Evolutionary conservation across 371 early-diverging fungal species (phyloP), one percentile per base, ranked within the genome.

Genomic region (Lichtheimia corymbifera): DNA sequence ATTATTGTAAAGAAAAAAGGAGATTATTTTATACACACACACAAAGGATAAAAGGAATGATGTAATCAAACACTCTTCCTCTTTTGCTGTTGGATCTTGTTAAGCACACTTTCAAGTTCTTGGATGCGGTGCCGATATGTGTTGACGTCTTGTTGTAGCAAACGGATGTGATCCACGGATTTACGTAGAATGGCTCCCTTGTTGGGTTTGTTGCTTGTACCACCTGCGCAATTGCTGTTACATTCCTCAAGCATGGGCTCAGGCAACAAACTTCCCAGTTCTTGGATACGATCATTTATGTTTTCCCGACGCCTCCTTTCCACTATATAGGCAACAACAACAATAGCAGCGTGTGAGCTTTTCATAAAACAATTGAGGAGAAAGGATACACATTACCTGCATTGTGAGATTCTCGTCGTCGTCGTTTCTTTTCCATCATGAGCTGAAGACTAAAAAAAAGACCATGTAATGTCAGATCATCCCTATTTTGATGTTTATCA

Each of bases 261-360:
- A 24, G 98, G 98, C 40, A 98, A 74, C 61, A 98, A 76, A 5
- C 83, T 83, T n/a, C 87, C 85, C 55, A 98, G 79, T 73, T 97
- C 97, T 66, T 95, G 93, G 63, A 98, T 98, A 64, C 93, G 91
- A 66, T 97, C 97, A 73, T 98, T 98, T 77, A 98, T 98, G 75
- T 95, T 94, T 68, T 98, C 98, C 42, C 98, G 87, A 52, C 98
- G 83, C 50, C 98, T 86, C 58, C 97, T 83, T 69, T 98, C 98
- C 41, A 98, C 96, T 85, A 70, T 6, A 41, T 28, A 44, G 44
- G 13, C 51, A 59, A 43, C 35, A 27, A 50, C 47, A 28, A 9
- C 51, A 59, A 43, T 24, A 27, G 44, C 47, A 28, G 18, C 28
- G 41, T 18, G 47, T 47, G 18, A 47, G 47, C 47, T 18, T n/a